These are phyloP conservation scores for Penicillium malachiteum DNA, from an alignment of 495 filamentous ascomycete genomes.

Conservation along the genomic window DNA sequence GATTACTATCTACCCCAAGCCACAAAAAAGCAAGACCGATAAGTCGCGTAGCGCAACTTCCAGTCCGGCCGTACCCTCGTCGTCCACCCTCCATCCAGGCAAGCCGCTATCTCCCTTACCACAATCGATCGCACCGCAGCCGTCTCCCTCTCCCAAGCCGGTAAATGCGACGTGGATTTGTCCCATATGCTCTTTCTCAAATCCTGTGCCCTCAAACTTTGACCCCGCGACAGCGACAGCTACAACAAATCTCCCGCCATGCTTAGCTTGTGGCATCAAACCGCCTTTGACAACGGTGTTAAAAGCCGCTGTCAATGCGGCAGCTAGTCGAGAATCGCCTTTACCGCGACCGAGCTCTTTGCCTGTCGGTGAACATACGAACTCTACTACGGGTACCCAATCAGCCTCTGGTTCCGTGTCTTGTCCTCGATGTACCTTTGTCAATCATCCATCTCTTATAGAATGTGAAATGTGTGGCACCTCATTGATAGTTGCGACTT, in stretches of 20 bases:
- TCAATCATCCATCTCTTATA: constrained; percentile 83
- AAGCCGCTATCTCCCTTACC: constrained; percentile 28
- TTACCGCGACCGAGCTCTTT: constrained; percentile 17
- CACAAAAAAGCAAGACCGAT: constrained; percentile 51
- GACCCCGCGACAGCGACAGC: constrained; percentile 74
- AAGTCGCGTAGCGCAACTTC: constrained; percentile 33
- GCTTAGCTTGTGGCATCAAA: constrained; percentile 90
- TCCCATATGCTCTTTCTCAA: constrained; percentile 96
- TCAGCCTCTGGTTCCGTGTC: constrained; percentile 18
- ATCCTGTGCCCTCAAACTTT: constrained; percentile 90
- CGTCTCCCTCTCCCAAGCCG: constrained; percentile 27
- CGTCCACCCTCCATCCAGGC: constrained; percentile 16
- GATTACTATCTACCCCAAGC: constrained; percentile 82
- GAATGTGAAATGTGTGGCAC: constrained; percentile 92
- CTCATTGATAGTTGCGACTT: constrained; percentile 49
- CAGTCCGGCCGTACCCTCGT: constrained; percentile 33
- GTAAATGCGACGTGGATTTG: constrained; percentile 90
- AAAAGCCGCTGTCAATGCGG: constrained; percentile 77
- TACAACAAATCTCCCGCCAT: constrained; percentile 77
- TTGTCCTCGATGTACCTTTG: constrained; percentile 91
- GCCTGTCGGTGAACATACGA: constrained; percentile 6
- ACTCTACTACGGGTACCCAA: constrained; percentile 10
- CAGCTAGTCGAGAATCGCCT: constrained; percentile 50
- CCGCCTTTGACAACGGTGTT: constrained; percentile 76
- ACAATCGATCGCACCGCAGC: constrained; percentile 14